These are phyloP conservation scores for Chalara sp. DNA, from an alignment of 2,329 filamentous ascomycete genomes.

Conservation along the genomic window DNA sequence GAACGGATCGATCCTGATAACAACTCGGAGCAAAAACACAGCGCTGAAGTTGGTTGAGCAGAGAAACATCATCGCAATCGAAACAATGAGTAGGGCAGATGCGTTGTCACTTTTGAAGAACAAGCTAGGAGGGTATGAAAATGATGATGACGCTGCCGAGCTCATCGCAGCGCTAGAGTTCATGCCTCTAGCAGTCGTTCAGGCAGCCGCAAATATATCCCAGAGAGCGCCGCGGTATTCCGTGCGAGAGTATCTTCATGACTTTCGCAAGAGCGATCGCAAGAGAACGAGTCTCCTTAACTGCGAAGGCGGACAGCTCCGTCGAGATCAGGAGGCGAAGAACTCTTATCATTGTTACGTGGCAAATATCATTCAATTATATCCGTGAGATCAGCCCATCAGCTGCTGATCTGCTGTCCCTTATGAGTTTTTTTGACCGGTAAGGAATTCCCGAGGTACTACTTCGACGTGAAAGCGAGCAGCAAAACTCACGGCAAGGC, in stretches of 20 bases:
- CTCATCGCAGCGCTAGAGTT: slow-evolving; percentile 19
- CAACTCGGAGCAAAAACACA: slow-evolving; percentile 14
- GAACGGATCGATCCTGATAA: slow-evolving; percentile 21
- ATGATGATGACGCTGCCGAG: slow-evolving; percentile 8
- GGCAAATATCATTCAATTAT: slow-evolving; percentile 22
- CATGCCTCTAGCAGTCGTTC: slow-evolving; percentile 17
- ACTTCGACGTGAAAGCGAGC: slow-evolving; percentile 16
- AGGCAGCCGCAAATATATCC: slow-evolving; percentile 11
- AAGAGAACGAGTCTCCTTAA: slow-evolving; percentile 23
- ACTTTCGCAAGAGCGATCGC: slow-evolving; percentile 28
- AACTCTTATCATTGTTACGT: slow-evolving; percentile 30
- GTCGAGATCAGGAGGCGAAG: slow-evolving; percentile 26
- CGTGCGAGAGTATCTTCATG: slow-evolving; percentile 29
- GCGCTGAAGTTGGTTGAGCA: slow-evolving; percentile 16
- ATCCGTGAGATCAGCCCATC: slow-evolving; percentile 18
- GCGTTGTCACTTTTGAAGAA: slow-evolving; percentile 25
- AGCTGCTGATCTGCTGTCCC: slow-evolving; percentile 32
- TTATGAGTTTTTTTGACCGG: slow-evolving; percentile 27
- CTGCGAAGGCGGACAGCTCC: slow-evolving; percentile 24
- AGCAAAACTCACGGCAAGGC: slow-evolving; percentile 5
- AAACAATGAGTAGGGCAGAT: slow-evolving; percentile 22
- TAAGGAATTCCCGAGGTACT: slow-evolving; percentile 33
- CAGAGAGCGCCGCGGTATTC: slow-evolving; percentile 23
- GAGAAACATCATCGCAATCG: slow-evolving; percentile 20
- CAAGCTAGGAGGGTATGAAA: slow-evolving; percentile 16